Conservation (phyloP, 495 filamentous ascomycete species). For the Penicillium cinerascens region DNA sequence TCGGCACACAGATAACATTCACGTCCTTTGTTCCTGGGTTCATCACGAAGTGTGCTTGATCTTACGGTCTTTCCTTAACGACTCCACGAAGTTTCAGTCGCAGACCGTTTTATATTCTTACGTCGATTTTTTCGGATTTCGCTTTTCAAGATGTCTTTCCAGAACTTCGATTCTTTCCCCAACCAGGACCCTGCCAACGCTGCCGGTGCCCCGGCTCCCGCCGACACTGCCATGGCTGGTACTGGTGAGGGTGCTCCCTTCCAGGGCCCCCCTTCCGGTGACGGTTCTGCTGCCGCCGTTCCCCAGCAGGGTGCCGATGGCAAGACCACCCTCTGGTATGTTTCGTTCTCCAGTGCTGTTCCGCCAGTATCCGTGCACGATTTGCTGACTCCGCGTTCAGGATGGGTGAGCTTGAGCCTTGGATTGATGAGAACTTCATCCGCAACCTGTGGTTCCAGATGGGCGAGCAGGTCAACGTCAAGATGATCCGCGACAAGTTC, state of each 20-base stretch:
- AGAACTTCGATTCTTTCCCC: conserved; percentile 56
- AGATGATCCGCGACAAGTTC: conserved; percentile 99
- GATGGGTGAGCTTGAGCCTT: conserved; percentile 99
- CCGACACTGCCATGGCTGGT: conserved; percentile 49
- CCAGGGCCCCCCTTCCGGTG: conserved; percentile 50
- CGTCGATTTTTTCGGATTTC: conserved; percentile 27
- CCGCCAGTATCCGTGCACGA: background rate
- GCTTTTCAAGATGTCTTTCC: conserved; percentile 52
- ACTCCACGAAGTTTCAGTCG: conserved; percentile 38
- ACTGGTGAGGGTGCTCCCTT: conserved; percentile 56
- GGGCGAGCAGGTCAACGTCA: conserved; percentile 93
- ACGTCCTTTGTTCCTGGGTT: conserved; percentile 29
- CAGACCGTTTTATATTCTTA: conserved; percentile 39
- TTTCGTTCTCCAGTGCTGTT: background rate
- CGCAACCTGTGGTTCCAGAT: conserved; percentile 89
- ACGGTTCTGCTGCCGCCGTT: conserved; percentile 48
- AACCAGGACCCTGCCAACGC: conserved; percentile 54
- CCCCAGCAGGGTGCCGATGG: conserved; percentile 57
- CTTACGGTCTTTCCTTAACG: conserved; percentile 42
- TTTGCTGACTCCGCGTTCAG: conserved; percentile 38
- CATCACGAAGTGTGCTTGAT: conserved; percentile 36
- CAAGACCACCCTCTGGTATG: conserved; percentile 83
- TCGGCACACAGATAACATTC: conserved; percentile 11
- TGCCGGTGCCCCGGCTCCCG: conserved; percentile 49
- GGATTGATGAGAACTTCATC: conserved; percentile 99